Conservation (phyloP, 1,284 basidiomycete genomes). For the Kwoniella shivajii region DNA sequence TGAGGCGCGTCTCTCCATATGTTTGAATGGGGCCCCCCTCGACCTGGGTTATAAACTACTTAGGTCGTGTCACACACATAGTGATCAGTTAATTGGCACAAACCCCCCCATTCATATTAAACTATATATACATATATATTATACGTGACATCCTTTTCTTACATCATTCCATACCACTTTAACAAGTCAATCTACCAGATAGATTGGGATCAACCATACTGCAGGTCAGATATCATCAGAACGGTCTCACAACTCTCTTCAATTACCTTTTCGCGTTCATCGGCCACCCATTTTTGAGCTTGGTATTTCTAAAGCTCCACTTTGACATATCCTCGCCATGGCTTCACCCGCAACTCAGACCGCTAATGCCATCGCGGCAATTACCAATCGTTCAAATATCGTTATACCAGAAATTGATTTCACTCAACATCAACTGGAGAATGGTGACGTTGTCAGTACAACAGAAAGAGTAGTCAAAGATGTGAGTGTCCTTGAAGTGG, state of each 20-base stretch:
- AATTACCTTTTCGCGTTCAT: no score
- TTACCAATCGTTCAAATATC: constrained; percentile 49
- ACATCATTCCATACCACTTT: no score
- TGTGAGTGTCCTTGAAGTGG: constrained; percentile 37
- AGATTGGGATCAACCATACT: constrained; percentile 8
- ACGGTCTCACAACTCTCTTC: neutral
- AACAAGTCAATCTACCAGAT: no score
- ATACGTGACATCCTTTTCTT: no score
- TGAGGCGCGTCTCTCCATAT: constrained; percentile 12
- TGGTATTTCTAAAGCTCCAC: neutral
- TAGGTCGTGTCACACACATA: neutral
- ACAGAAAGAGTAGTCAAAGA: constrained; percentile 56
- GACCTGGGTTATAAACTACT: neutral
- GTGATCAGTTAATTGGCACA: neutral
- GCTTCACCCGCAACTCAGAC: constrained; percentile 47
- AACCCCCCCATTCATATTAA: neutral
- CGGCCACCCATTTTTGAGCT: neutral
- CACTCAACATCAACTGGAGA: constrained; percentile 84
- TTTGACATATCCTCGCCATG: constrained; percentile 24
- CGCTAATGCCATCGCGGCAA: constrained; percentile 51
- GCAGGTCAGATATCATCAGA: constrained; percentile 6
- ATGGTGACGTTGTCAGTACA: constrained; percentile 75
- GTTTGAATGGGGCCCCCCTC: constrained; percentile 1
- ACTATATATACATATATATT: neutral
- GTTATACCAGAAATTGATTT: constrained; percentile 75